phyloP scores from a whole-genome alignment of 1,284 basidiomycete genomes.

The Pascua guehoae region DNA sequence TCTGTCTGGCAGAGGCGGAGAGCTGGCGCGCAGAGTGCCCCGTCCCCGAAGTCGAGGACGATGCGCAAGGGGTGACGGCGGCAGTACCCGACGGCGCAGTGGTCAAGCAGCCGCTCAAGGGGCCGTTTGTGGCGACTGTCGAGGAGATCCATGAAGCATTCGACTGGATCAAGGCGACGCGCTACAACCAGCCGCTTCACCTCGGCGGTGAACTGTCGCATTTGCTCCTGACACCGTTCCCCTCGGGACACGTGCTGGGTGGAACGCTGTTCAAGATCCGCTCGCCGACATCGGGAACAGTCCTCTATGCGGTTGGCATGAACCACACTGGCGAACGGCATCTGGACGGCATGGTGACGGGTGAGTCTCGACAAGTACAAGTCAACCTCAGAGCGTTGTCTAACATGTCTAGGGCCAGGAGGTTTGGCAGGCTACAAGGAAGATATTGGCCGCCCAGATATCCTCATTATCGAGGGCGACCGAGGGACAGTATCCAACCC shows the following conservation, averaged over 20 bases:
- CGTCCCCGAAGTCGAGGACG: conserved; percentile 41
- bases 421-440: conserved; percentile 55
- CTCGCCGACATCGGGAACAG: conserved; percentile 91
- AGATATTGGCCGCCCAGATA: conserved; percentile 78
- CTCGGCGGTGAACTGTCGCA: conserved; percentile 67
- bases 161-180: conserved; percentile 82
- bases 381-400: neutral
- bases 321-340: conserved; percentile 97
- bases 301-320: conserved; percentile 91
- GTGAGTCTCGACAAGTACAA: conserved; percentile 15
- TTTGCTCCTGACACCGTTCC: conserved; percentile 92
- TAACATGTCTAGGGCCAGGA: conserved; percentile 55
- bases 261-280: conserved; percentile 98
- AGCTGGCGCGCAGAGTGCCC: conserved; percentile 72
- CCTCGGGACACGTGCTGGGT: conserved; percentile 91
- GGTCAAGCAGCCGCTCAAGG: conserved; percentile 35
- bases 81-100: conserved; percentile 3
- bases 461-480: conserved; percentile 91
- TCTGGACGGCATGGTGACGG: conserved; percentile 80
- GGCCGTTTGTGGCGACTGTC: conserved; percentile 57
- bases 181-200: conserved; percentile 94
- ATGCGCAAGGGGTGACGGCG: neutral
- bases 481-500: conserved; percentile 75
- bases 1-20: conserved; percentile 77
- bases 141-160: conserved; percentile 93